phyloP scores from a whole-genome alignment of 140 eudicot genomes.

The Senecio squalidus region DNA sequence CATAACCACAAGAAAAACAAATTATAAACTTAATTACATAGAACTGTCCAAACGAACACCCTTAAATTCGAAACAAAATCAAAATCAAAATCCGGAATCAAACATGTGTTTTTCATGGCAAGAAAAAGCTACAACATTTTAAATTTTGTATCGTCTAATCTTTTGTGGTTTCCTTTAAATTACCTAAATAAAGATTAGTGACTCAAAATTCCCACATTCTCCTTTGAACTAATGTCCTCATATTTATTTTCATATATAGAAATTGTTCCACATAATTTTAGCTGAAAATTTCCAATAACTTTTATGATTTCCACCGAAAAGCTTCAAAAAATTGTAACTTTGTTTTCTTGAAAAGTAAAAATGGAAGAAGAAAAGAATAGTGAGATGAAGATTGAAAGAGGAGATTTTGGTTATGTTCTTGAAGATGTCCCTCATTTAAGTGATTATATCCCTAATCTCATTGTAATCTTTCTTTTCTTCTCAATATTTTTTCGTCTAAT shows the following conservation, averaged over 20 bases:
- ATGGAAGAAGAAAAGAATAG: slow-evolving; percentile 31
- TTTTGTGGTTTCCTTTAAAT: slow-evolving; percentile 19
- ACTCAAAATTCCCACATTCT: slow-evolving; percentile 17
- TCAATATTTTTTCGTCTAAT: neutral
- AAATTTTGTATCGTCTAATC: neutral
- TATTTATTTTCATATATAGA: slow-evolving; percentile 13
- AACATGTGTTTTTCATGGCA: neutral
- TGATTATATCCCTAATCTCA: slow-evolving; percentile 75
- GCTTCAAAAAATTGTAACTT: neutral
- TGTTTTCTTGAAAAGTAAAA: neutral
- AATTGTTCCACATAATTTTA: slow-evolving; percentile 14
- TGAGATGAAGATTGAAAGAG: slow-evolving; percentile 53
- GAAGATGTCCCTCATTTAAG: slow-evolving; percentile 93
- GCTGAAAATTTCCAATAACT: slow-evolving; percentile 11
- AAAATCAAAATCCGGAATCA: too few species aligned
- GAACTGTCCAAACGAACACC: too few species aligned
- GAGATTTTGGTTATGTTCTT: slow-evolving; percentile 81
- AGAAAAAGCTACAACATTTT: neutral
- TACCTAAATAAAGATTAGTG: slow-evolving; percentile 21
- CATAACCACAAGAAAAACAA: too few species aligned
- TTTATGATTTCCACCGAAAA: slow-evolving; percentile 2
- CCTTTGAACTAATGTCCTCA: slow-evolving; percentile 19
- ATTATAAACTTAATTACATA: too few species aligned
- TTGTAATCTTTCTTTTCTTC: slow-evolving; percentile 30
- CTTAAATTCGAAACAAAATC: too few species aligned